Evolutionary conservation across 495 filamentous ascomycete species (phyloP).

Genomic region (Penicillium robsamsonii): DNA sequence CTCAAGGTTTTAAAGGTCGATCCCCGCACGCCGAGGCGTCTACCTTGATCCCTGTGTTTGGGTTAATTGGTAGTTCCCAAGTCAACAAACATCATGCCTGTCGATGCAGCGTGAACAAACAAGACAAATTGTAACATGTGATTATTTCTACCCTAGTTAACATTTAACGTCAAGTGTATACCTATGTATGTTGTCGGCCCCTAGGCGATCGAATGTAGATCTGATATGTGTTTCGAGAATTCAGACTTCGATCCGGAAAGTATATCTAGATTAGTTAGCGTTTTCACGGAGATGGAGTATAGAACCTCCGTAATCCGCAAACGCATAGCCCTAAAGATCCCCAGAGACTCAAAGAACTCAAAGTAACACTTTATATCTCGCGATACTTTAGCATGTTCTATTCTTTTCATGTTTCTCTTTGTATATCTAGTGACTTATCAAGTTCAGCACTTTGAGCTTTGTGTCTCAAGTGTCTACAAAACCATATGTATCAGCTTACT

Average conservation of each 20-base stretch:
- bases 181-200: not conserved
- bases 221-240: not conserved
- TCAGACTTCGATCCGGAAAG: not conserved
- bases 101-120: constrained; percentile 1
- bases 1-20: not conserved
- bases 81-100: constrained; percentile 3
- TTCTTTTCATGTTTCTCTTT: not conserved
- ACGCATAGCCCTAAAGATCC: not conserved
- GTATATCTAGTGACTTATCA: not conserved
- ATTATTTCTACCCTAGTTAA: constrained; percentile 2
- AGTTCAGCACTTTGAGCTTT: not conserved
- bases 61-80: not conserved
- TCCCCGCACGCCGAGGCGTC: not conserved
- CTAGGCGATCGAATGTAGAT: not conserved
- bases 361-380: not conserved
- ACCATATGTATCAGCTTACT: not conserved
- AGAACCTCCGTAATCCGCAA: not conserved
- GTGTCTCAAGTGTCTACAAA: not conserved
- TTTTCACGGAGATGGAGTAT: not conserved
- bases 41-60: not conserved
- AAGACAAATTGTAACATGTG: constrained; percentile 9
- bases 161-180: not conserved
- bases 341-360: not conserved
- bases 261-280: not conserved
- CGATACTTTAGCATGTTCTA: not conserved